A percentile compares a stretch with the other conserved stretches of the same genome.
phyloP scores from a whole-genome alignment of 2,329 filamentous ascomycete genomes.

The Colletotrichum scovillei region DNA sequence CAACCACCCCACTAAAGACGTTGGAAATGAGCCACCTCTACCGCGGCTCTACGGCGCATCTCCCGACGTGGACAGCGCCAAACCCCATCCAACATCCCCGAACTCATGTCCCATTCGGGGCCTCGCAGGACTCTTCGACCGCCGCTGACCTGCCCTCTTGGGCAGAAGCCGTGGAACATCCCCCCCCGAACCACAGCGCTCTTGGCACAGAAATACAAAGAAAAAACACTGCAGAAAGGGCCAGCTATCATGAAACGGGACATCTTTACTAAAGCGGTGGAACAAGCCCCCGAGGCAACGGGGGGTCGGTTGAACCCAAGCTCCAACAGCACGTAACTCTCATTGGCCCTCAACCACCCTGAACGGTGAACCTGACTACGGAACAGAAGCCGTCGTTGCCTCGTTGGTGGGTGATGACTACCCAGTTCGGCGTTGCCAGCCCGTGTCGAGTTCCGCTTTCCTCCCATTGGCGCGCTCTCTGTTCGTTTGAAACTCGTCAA shows the following conservation, averaged over 20 bases:
- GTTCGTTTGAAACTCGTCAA: background rate
- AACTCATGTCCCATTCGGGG: constrained; percentile 1
- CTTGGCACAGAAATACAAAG: background rate
- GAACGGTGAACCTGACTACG: background rate
- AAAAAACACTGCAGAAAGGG: too few relatives aligned
- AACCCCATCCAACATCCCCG: background rate
- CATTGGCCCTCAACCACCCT: background rate
- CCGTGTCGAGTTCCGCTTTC: background rate
- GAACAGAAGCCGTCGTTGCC: background rate
- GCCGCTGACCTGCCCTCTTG: constrained; percentile 2
- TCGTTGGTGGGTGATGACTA: background rate
- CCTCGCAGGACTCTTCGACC: background rate
- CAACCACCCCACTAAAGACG: background rate
- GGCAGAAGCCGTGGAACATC: background rate
- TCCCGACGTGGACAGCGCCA: constrained; percentile 8
- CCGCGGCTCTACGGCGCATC: constrained; percentile 16
- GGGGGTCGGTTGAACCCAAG: background rate
- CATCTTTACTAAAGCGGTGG: background rate
- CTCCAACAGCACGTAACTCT: background rate
- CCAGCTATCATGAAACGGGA: constrained; percentile 14
- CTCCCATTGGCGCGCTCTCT: background rate
- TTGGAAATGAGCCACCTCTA: background rate
- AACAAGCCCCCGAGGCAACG: background rate
- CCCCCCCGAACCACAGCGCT: background rate
- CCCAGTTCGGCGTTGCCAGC: background rate